Base-by-base conservation (phyloP, 225 moss, liverwort and hornwort genomes). In the Asterella californica region DNA sequence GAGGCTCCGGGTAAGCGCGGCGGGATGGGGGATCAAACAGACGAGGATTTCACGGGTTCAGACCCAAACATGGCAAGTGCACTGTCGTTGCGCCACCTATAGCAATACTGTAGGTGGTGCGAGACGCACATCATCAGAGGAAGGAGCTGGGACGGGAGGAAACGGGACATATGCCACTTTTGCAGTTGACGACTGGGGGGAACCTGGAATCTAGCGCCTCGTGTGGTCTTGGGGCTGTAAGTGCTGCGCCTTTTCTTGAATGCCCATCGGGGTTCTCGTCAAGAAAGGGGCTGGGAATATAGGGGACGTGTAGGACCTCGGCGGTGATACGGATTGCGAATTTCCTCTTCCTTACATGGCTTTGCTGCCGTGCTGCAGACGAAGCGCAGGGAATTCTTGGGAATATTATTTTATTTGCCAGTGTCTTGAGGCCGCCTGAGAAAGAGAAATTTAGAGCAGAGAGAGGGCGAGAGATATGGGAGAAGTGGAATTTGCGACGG, bases 401-500 rank as follows among this genome's bases (percentile, higher is more conserved):
- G 10, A 48, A n/a, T 37, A 29, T 69, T 2, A 3, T 12, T 52
- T 12, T 52, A 12, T 52, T 32, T 33, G 32, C 64, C 15, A 65
- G 32, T 15, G 42, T 24, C 15, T 72, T n/a, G 48, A 63, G 71
- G 10, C 15, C 17, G 67, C 42, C 42, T 42, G 42, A 29, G 36
- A n/a, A 24, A 38, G n/a, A 54, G 29, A 27, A 36, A 76, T 63
- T 55, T 36, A 50, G 10, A 29, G 9, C 21, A 24, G 42, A 42
- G 42, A 42, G 42, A 42, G 42, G 42, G 4, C 42, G 42, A 4
- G 57, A 33, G 33, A 53, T 33, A 86, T 86, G 84, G 87, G 84
- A 54, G 84, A 74, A 69, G 89, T 93, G 85, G 92, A 93, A 84
- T 90, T 84, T 67, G 69, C 83, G 0, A 88, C 88, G 50, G 89